Base-by-base conservation (phyloP, 805 yeast species). In the Ogataea trehaloabstinens region DNA sequence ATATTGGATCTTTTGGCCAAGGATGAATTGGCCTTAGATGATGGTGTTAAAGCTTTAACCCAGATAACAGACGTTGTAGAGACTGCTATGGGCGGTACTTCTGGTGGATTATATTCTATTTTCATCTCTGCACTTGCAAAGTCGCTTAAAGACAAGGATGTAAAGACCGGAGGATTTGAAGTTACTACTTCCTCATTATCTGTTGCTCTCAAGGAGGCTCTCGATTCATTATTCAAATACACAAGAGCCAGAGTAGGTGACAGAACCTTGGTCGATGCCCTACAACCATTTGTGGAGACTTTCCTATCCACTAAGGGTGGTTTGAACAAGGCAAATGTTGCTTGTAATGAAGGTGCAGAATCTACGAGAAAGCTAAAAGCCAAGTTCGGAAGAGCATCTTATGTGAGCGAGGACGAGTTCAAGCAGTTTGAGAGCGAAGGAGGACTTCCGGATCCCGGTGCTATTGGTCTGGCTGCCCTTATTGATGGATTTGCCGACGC, bases 371-470 rank as follows among this genome's bases (percentile, higher is more conserved):
- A 77, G 25, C 65, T 85, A 48, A 82, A 78, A 48, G 97, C 97
- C 31, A 82, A 82, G 52, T 88, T 91, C 51, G 98, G 98, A 21
- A 78, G 98, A 55, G 96, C 98, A 13, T 83, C 95, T 4, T 91
- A 90, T 58, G 96, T 90, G 19, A 71, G 72, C 45, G 78, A 77
- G 43, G 78, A 71, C 10, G 83, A 76, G 37, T 73, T 80, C 50
- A 65, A 68, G 39, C 63, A 61, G 31, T 71, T 67, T 36, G 71
- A 63, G 28, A 71, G 68, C 28, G 72, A 71, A 54, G 88, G 86
- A 19, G 86, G 85, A n/a, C 70, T 89, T 21, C 95, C 96, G 2
- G 98, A 90, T 54, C 96, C 98, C 4, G 97, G 98, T 48, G 96
- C 97, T 2, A 78, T 87, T 41, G 97, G 97, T 3, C 66, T 90